Percentiles rank a stretch among this genome's conserved stretches.
Conservation (phyloP, 83 land plant genomes). For the Picea abies region DNA sequence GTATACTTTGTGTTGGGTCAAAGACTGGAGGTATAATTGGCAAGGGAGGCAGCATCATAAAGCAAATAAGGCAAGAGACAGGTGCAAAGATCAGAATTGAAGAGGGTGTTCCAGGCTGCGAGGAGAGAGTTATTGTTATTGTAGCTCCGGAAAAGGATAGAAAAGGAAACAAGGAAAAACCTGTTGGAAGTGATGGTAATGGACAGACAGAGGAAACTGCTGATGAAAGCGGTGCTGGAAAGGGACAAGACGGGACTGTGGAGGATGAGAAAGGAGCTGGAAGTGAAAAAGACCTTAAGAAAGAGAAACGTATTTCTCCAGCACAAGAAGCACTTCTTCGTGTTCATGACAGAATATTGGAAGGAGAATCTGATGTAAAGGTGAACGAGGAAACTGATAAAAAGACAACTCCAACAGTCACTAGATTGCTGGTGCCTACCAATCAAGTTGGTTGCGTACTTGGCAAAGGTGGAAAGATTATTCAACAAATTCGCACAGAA, state of each 20-base stretch:
- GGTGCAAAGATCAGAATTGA: slow-evolving; percentile 52
- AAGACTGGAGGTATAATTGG: slow-evolving; percentile 65
- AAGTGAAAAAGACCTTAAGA: slow-evolving; percentile 6
- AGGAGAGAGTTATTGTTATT: slow-evolving; percentile 41
- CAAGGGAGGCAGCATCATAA: slow-evolving; percentile 47
- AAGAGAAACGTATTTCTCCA: slow-evolving; percentile 24
- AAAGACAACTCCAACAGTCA: slow-evolving; percentile 17
- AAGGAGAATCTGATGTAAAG: slow-evolving; percentile 41
- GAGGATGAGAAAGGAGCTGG: slow-evolving; percentile 13
- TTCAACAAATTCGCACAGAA: slow-evolving; percentile 46
- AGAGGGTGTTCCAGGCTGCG: slow-evolving; percentile 29
- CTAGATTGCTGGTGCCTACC: slow-evolving; percentile 32
- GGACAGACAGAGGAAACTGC: slow-evolving; percentile 16
- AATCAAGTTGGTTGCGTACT: slow-evolving; percentile 53
- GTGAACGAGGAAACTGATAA: slow-evolving; percentile 18
- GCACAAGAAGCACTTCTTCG: slow-evolving; percentile 56
- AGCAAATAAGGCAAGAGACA: slow-evolving; percentile 44
- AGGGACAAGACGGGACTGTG: slow-evolving; percentile 9
- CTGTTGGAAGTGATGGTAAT: background rate
- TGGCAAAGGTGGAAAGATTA: slow-evolving; percentile 47
- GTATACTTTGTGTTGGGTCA: slow-evolving; percentile 54
- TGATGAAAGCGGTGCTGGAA: slow-evolving; percentile 1
- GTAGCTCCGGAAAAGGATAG: slow-evolving; percentile 26
- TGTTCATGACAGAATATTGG: slow-evolving; percentile 52
- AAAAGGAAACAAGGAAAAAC: slow-evolving; percentile 15